phyloP scores from a whole-genome alignment of 306 rosid species.

The Biancaea sappan region DNA sequence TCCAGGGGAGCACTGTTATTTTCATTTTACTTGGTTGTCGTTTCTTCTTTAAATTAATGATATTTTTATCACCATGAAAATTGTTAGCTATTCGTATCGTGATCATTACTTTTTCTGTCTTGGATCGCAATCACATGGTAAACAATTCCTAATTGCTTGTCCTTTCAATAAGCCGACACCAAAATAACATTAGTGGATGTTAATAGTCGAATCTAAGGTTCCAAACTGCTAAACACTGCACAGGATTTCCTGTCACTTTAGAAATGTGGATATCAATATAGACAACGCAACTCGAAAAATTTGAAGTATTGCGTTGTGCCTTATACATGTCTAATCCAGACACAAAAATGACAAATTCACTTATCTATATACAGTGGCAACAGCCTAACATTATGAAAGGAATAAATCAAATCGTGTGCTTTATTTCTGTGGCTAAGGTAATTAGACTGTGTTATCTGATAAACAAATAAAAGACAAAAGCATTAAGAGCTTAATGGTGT shows the following conservation, averaged over 20 bases:
- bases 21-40: slow-evolving; percentile 23
- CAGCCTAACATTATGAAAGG: slow-evolving; percentile 23
- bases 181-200: slow-evolving; percentile 28
- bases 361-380: slow-evolving; percentile 3
- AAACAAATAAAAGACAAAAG: slow-evolving; percentile 37
- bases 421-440: slow-evolving; percentile 43
- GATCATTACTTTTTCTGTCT: background rate
- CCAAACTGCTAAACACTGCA: slow-evolving; percentile 8
- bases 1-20: slow-evolving; percentile 3
- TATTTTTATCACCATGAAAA: background rate
- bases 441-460: slow-evolving; percentile 34
- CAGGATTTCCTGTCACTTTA: background rate
- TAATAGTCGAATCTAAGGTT: slow-evolving; percentile 23
- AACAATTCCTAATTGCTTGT: slow-evolving; percentile 17
- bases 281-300: background rate
- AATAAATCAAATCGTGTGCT: slow-evolving; percentile 30
- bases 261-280: background rate
- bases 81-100: background rate
- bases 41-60: slow-evolving; percentile 1
- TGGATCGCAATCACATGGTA: background rate
- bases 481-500: slow-evolving; percentile 38
- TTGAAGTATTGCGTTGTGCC: background rate
- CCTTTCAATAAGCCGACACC: slow-evolving; percentile 22
- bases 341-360: slow-evolving; percentile 17
- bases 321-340: background rate